Percentiles rank a stretch among this genome's conserved stretches.
phyloP scores from a whole-genome alignment of 345 rosid genomes.

The Syzygium aromaticum region DNA sequence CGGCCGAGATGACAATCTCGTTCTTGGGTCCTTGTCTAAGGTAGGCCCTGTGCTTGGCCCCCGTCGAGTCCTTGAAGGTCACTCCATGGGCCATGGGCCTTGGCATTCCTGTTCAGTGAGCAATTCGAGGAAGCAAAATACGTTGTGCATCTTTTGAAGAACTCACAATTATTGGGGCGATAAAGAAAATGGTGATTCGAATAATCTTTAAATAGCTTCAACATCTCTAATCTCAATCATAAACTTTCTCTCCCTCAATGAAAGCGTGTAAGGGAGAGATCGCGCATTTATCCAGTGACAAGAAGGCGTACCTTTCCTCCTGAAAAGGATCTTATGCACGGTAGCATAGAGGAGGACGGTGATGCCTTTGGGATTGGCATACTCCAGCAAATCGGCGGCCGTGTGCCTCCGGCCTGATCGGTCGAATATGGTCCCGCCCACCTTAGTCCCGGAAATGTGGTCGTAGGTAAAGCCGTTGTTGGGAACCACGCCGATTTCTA shows the following conservation, averaged over 20 bases:
- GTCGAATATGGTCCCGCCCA: constrained; percentile 38
- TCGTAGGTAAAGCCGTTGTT: constrained; percentile 31
- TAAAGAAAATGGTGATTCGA: not conserved
- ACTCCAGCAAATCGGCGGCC: constrained; percentile 30
- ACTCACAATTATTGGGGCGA: not conserved
- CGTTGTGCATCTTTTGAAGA: not conserved
- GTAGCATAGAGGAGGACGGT: constrained; percentile 23
- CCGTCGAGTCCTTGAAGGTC: constrained; percentile 13
- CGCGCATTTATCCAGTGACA: too few species aligned
- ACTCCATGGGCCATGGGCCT: constrained; percentile 28
- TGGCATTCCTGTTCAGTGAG: not conserved
- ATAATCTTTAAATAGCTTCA: not conserved
- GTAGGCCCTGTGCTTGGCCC: constrained; percentile 15
- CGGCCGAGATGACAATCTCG: constrained; percentile 29
- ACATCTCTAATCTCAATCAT: too few species aligned
- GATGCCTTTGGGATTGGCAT: constrained; percentile 20
- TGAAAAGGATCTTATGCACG: constrained; percentile 19
- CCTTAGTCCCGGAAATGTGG: constrained; percentile 30
- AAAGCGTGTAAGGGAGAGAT: too few species aligned
- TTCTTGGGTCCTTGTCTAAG: constrained; percentile 9
- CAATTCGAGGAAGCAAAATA: not conserved
- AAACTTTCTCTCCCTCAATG: too few species aligned
- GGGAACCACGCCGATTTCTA: constrained; percentile 25
- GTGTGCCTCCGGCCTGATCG: constrained; percentile 28
- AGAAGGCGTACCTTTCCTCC: not conserved